Base-by-base conservation (phyloP, 2,329 filamentous ascomycete genomes). In the Camillea tinctor region DNA sequence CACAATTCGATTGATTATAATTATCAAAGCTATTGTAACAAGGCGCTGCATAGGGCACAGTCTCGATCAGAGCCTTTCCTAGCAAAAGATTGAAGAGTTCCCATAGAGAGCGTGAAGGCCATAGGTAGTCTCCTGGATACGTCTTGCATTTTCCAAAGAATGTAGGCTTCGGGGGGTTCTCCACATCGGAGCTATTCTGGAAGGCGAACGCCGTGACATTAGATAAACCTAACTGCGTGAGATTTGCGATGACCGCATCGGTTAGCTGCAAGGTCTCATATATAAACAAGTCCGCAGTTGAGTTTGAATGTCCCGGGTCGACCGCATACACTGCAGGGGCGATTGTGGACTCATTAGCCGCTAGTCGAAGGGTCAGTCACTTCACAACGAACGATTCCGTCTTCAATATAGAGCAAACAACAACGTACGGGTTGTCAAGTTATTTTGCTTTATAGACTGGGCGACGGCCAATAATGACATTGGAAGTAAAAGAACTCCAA, bases 51-150 rank as follows among this genome's bases (percentile, higher is more conserved):
- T 74, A 63, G 0, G 74, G 75, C 1, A 72, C 61, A 0, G 74
- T 73, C 63, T 72, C 66, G 54, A 75, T 71, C 4, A 76, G 54
- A 13, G 68, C 67, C 13, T 71, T 72, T 21, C 71, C 72, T 4
- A 66, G 61, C 8, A 72, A 60, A 20, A 65, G 54, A 58, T 73
- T 57, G 48, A 73, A 62, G 24, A 64, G 57, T 55, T 70, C 70
- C 73, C 73, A 76, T n/a, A 68, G 60, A 11, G 63, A 11, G 20
- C 64, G 58, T 13, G 55, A 54, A 2, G 73, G 72, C 59, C 68
- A 75, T 1, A 67, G 52, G 7, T 57, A 21, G 19, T 74, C 73
- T 3, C 71, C 69, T 0, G 72, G 73, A 55, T 66, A 68, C 0
- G 66, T 62, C 57, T 74, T 74, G 60, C 72, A 74, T 19, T 49